Conservation (phyloP, 1,284 basidiomycete species). For the Leccinum angustisporum region DNA sequence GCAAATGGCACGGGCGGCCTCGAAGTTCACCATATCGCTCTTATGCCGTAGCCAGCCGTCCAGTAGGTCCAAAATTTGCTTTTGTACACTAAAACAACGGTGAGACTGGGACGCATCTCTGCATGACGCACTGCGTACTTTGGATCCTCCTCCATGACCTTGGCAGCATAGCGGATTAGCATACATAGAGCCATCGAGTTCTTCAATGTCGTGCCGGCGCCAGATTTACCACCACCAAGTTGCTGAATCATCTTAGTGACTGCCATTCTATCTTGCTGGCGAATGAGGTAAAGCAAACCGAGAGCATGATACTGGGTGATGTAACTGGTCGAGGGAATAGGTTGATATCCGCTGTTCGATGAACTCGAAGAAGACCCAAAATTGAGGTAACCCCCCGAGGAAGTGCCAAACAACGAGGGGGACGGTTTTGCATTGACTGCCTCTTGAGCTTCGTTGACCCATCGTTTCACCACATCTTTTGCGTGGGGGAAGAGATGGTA, state of each 20-base stretch:
- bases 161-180: conserved; percentile 96
- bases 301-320: conserved; percentile 98
- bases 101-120: conserved; percentile 3
- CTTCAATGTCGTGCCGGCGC: conserved; percentile 80
- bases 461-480: conserved; percentile 94
- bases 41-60: conserved; percentile 98
- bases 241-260: conserved; percentile 99
- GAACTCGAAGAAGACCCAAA: conserved; percentile 54
- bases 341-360: conserved; percentile 66
- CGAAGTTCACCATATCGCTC: conserved; percentile 99
- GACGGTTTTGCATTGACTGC: conserved; percentile 90
- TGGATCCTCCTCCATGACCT: conserved; percentile 97
- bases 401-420: conserved; percentile 61
- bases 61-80: conserved; percentile 90
- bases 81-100: conserved; percentile 64
- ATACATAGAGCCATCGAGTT: conserved; percentile 99
- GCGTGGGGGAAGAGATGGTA: conserved; percentile 96
- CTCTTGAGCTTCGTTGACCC: conserved; percentile 98
- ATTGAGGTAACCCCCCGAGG: conserved; percentile 65
- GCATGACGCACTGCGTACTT: conserved; percentile 61
- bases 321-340: conserved; percentile 84
- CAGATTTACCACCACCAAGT: conserved; percentile 85
- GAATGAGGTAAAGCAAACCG: conserved; percentile 91
- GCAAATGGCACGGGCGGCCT: conserved; percentile 96
- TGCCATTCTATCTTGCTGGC: conserved; percentile 98